phyloP scores from a whole-genome alignment of 768 basidiomycete species.

The Amanita fuliginea region DNA sequence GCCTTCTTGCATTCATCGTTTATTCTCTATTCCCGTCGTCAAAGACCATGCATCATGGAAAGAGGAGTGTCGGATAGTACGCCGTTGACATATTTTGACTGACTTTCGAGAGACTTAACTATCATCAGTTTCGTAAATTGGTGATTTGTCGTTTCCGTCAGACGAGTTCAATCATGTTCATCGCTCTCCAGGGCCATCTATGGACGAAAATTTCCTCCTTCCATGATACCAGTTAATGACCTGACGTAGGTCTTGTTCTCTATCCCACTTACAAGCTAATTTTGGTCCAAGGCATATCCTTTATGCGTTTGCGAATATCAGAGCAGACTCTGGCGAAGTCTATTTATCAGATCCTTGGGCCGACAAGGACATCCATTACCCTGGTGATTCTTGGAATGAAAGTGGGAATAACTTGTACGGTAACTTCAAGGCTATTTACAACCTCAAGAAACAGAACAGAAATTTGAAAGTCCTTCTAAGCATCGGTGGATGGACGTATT shows the following conservation, averaged over 20 bases:
- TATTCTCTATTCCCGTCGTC: not conserved
- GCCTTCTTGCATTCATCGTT: not conserved
- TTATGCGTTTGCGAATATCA: conserved; percentile 89
- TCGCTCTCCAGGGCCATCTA: conserved; percentile 73
- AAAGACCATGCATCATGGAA: conserved; percentile 32
- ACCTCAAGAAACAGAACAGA: conserved; percentile 78
- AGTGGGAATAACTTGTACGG: conserved; percentile 85
- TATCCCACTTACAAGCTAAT: not conserved
- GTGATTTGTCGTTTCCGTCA: conserved; percentile 20
- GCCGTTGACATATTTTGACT: conserved; percentile 17
- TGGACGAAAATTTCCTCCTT: conserved; percentile 84
- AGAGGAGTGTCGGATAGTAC: conserved; percentile 76
- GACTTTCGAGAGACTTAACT: conserved; percentile 1
- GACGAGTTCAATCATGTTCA: conserved; percentile 2
- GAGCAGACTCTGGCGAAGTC: conserved; percentile 77
- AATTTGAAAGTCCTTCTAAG: conserved; percentile 75
- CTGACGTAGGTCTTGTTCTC: conserved; percentile 55
- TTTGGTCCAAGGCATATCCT: conserved; percentile 57
- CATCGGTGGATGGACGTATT: conserved; percentile 96
- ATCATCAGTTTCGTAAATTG: conserved; percentile 63
- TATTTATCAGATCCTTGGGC: conserved; percentile 86
- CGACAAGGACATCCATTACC: conserved; percentile 95
- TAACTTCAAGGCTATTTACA: conserved; percentile 89
- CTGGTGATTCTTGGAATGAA: conserved; percentile 93
- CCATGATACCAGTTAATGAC: conserved; percentile 69